These are phyloP conservation scores for Pseudozyma pruni DNA, from an alignment of 1,284 basidiomycete genomes.

Conservation along the genomic window DNA sequence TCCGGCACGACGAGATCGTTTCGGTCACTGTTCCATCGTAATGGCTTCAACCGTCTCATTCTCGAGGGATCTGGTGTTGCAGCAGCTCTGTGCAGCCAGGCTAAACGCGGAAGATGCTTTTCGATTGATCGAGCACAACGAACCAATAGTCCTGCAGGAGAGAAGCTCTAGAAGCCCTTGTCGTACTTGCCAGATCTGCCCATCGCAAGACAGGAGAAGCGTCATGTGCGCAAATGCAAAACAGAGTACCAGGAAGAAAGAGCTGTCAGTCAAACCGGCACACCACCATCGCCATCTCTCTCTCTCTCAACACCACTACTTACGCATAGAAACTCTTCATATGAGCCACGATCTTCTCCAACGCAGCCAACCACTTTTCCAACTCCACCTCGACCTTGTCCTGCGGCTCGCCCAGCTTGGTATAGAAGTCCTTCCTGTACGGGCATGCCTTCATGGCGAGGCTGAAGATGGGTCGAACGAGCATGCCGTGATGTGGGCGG, in stretches of 20 bases:
- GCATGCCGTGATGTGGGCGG: slow-evolving; percentile 86
- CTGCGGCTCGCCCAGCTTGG: slow-evolving; percentile 81
- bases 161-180: slow-evolving; percentile 46
- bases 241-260: background rate
- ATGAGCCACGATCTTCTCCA: slow-evolving; percentile 77
- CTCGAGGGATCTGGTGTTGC: too few species aligned
- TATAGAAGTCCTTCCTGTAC: slow-evolving; percentile 87
- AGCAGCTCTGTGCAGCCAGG: background rate
- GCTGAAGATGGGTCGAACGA: slow-evolving; percentile 86
- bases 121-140: slow-evolving; percentile 5
- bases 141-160: background rate
- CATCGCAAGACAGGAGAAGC: too few species aligned
- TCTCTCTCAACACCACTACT: slow-evolving; percentile 13
- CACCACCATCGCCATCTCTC: too few species aligned
- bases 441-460: slow-evolving; percentile 97
- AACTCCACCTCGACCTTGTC: slow-evolving; percentile 79
- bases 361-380: slow-evolving; percentile 79
- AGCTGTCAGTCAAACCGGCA: slow-evolving; percentile 7
- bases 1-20: background rate
- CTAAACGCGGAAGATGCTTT: background rate
- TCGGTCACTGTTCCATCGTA: too few species aligned
- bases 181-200: slow-evolving; percentile 52
- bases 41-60: too few species aligned
- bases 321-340: slow-evolving; percentile 76
- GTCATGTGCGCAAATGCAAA: background rate